Evolutionary conservation across 1,284 basidiomycete species (phyloP), one percentile per base, ranked within the genome.

Genomic region (Ganoderma lucidum): DNA sequence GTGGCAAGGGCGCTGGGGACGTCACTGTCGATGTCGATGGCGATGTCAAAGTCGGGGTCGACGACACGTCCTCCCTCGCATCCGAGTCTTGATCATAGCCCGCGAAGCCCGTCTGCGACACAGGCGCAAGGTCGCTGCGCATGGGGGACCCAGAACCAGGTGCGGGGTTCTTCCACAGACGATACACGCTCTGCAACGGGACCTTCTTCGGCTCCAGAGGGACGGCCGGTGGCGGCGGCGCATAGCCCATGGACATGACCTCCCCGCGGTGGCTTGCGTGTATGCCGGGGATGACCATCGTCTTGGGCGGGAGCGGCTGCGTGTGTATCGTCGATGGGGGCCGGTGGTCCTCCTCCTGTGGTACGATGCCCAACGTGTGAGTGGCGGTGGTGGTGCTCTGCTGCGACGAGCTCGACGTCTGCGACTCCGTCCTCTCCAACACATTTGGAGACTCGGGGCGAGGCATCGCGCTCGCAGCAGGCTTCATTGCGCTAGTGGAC

Each of bases 281-380:
- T 68, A 94, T 94, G 2, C 92, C 91, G 12, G 93, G 92, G 70
- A 94, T 93, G 15, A 86, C 90, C 92, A 94, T 94, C 60, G 85
- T 90, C 74, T 87, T 90, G 32, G 88, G 90, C 75, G 88, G 87
- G 1, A 83, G 80, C 5, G 93, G 92, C 76, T 94, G 93, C 4
- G 88, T 88, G 71, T 89, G 87, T 70, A 93, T 92, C 1, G 88
- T 85, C 35, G 80, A 72, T 39, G 80, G 74, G 17, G 86, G 84
- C 15, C 80, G 79, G 28, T 76, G 73, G n/a, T 75, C 76, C 35
- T 76, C 74, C 48, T 78, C 77, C 6, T 74, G 8, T 2, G 44
- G 67, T 14, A 70, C 69, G 14, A 71, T 67, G 15, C 32, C 62
- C 62, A 70, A 30, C 9, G 53, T 19, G 6, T 63, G 68, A 19